Evolutionary conservation across 1,284 basidiomycete species (phyloP).

Genomic region (Austroboletus niveus): DNA sequence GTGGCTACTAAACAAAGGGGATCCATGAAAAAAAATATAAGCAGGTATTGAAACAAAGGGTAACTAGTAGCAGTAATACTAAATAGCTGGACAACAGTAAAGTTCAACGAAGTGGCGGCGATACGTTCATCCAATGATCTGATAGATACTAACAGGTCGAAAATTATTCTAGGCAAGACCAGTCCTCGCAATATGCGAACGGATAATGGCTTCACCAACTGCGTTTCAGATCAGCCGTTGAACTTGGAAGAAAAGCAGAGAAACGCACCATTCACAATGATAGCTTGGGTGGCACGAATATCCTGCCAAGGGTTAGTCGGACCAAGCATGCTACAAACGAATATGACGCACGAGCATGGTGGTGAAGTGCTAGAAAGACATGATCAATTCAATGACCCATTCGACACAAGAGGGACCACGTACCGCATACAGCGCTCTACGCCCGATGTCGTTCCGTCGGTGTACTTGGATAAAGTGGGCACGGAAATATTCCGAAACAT

Average conservation of each 20-base stretch:
- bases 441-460: slow-evolving; percentile 57
- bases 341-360: slow-evolving; percentile 64
- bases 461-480: slow-evolving; percentile 76
- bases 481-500: slow-evolving; percentile 74
- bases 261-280: slow-evolving; percentile 65
- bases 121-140: slow-evolving; percentile 12
- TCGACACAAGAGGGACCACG: slow-evolving; percentile 31
- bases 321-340: background rate
- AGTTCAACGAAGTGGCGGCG: slow-evolving; percentile 12
- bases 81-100: slow-evolving; percentile 18
- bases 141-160: slow-evolving; percentile 5
- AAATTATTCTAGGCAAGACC: slow-evolving; percentile 42
- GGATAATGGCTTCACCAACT: slow-evolving; percentile 67
- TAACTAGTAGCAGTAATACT: slow-evolving; percentile 27
- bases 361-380: slow-evolving; percentile 61
- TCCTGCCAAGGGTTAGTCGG: slow-evolving; percentile 43
- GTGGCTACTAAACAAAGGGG: slow-evolving; percentile 24
- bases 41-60: slow-evolving; percentile 29
- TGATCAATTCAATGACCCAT: slow-evolving; percentile 14
- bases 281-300: slow-evolving; percentile 69
- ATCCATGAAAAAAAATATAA: slow-evolving; percentile 16
- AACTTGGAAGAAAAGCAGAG: background rate
- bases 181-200: slow-evolving; percentile 54
- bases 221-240: slow-evolving; percentile 7
- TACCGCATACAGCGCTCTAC: slow-evolving; percentile 62